A percentile compares a stretch with the other conserved stretches of the same genome.
Evolutionary conservation across 75 land plant species (phyloP).

Genomic region (Sequoia sempervirens): DNA sequence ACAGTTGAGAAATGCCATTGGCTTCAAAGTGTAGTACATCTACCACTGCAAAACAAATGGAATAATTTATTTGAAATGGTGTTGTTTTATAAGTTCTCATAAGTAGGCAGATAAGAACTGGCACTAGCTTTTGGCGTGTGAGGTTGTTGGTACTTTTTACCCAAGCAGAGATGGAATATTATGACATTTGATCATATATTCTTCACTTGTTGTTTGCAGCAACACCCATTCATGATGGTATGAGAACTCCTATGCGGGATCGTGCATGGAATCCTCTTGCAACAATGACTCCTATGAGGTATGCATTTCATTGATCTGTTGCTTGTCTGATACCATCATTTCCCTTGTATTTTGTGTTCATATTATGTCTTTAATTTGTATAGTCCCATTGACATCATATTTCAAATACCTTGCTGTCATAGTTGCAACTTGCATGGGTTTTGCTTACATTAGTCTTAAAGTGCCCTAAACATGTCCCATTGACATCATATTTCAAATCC

Average conservation of each 20-base stretch:
- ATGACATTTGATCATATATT: background rate
- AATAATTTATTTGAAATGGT: background rate
- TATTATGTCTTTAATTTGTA: background rate
- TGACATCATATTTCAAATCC: background rate
- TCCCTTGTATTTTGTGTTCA: background rate
- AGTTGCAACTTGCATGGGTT: too few species aligned
- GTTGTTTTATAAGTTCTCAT: background rate
- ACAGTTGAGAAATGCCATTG: background rate
- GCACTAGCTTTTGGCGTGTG: background rate
- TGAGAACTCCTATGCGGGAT: slow-evolving; percentile 99
- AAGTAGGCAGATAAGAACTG: background rate
- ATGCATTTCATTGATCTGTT: background rate
- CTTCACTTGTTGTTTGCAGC: slow-evolving; percentile 34
- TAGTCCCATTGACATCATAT: background rate
- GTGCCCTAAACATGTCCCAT: too few species aligned
- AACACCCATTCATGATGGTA: slow-evolving; percentile 95
- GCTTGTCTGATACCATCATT: background rate
- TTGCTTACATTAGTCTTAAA: too few species aligned
- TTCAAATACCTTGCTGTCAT: background rate
- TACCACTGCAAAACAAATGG: background rate
- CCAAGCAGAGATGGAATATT: background rate
- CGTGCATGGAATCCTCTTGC: slow-evolving; percentile 96
- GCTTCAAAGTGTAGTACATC: background rate
- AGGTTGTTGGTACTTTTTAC: background rate
- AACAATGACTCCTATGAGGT: slow-evolving; percentile 94